These are phyloP conservation scores for Aphanoascus verrucosus DNA, from an alignment of 2,329 filamentous ascomycete species.

Conservation along the genomic window DNA sequence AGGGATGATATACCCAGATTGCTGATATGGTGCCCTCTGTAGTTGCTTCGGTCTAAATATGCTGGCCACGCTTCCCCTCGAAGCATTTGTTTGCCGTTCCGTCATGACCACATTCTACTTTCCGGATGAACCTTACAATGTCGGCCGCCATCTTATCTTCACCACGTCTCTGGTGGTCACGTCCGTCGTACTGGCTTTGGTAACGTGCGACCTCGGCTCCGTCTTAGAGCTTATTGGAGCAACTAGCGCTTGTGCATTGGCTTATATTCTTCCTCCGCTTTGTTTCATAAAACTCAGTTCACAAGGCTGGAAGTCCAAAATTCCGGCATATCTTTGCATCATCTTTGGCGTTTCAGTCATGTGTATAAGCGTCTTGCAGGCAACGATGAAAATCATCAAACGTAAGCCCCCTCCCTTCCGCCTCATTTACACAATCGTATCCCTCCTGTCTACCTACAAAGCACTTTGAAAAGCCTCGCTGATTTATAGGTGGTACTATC, in stretches of 20 bases:
- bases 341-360: slow-evolving; percentile 72
- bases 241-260: slow-evolving; percentile 84
- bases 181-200: slow-evolving; percentile 64
- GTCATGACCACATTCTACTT: slow-evolving; percentile 86
- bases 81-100: slow-evolving; percentile 94
- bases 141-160: slow-evolving; percentile 75
- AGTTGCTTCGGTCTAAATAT: slow-evolving; percentile 94
- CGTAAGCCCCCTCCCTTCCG: slow-evolving; percentile 23
- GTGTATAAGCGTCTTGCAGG: slow-evolving; percentile 66
- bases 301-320: slow-evolving; percentile 59
- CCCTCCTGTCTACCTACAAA: background rate
- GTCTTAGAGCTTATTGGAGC: slow-evolving; percentile 96
- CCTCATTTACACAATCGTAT: background rate
- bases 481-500: background rate
- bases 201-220: slow-evolving; percentile 86
- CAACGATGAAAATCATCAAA: slow-evolving; percentile 54
- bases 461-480: background rate
- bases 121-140: slow-evolving; percentile 62
- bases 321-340: slow-evolving; percentile 60
- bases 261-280: slow-evolving; percentile 87
- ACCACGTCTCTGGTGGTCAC: slow-evolving; percentile 70
- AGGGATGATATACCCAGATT: background rate
- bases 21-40: slow-evolving; percentile 17
- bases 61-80: slow-evolving; percentile 90
- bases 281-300: slow-evolving; percentile 92